Evolutionary conservation across 768 basidiomycete genomes (phyloP).

Genomic region (Rhodotorula diobovata): DNA sequence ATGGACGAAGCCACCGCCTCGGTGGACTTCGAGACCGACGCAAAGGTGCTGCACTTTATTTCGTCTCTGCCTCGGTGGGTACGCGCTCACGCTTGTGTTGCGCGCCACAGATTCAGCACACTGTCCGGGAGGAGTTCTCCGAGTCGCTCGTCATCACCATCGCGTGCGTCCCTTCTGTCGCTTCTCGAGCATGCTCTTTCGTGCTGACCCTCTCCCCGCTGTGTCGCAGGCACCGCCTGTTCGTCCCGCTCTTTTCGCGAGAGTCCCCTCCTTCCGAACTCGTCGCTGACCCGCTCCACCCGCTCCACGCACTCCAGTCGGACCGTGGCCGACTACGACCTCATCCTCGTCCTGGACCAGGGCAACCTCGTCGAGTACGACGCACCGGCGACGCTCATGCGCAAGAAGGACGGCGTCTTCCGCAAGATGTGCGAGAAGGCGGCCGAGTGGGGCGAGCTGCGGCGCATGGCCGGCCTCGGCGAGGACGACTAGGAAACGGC

Average conservation of each 20-base stretch:
- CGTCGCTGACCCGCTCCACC: not conserved
- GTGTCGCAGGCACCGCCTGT: not conserved
- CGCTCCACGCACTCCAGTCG: not conserved
- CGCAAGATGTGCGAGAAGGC: slow-evolving; percentile 33
- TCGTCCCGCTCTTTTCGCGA: not conserved
- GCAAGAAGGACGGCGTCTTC: slow-evolving; percentile 49
- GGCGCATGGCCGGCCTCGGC: slow-evolving; percentile 7
- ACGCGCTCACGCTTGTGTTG: too few relatives aligned
- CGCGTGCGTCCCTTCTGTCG: slow-evolving; percentile 48
- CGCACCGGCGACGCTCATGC: slow-evolving; percentile 55
- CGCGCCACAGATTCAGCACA: slow-evolving; percentile 49
- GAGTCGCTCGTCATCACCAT: slow-evolving; percentile 52
- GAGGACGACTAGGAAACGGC: slow-evolving; percentile 7
- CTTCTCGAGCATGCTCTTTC: not conserved
- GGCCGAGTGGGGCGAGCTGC: slow-evolving; percentile 28
- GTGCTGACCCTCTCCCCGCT: not conserved
- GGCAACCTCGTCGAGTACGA: slow-evolving; percentile 52
- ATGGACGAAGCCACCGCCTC: slow-evolving; percentile 49
- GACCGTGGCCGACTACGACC: slow-evolving; percentile 27
- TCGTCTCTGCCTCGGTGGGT: too few relatives aligned
- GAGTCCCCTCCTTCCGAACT: too few relatives aligned
- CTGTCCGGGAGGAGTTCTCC: slow-evolving; percentile 48
- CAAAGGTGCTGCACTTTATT: slow-evolving; percentile 39
- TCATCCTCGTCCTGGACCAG: slow-evolving; percentile 26
- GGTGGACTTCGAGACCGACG: slow-evolving; percentile 48